A percentile compares a stretch with the other conserved stretches of the same genome.
Evolutionary conservation across 2,329 filamentous ascomycete species (phyloP).

Genomic region (Pseudogymnoascus sp.): DNA sequence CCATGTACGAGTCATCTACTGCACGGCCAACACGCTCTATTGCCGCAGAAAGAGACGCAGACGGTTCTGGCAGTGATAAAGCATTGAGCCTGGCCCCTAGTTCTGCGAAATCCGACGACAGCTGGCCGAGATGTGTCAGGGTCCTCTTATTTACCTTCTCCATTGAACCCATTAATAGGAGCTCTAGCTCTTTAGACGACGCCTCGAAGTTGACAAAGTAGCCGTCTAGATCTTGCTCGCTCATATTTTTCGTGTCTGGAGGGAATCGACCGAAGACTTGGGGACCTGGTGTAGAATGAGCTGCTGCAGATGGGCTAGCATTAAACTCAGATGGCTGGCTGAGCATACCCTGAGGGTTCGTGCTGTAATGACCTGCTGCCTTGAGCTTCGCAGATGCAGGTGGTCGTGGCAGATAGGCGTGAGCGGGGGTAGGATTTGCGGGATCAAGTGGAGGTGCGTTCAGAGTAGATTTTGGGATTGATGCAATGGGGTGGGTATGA

Average conservation of each 20-base stretch:
- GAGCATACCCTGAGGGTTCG: slow-evolving; percentile 42
- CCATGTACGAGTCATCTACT: slow-evolving; percentile 91
- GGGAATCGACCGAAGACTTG: slow-evolving; percentile 76
- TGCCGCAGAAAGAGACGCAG: slow-evolving; percentile 77
- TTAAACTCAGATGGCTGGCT: slow-evolving; percentile 45
- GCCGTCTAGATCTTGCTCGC: slow-evolving; percentile 85
- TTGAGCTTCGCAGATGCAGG: slow-evolving; percentile 80
- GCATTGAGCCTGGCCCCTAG: slow-evolving; percentile 94
- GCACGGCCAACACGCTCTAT: slow-evolving; percentile 94
- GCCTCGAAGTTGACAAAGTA: slow-evolving; percentile 93
- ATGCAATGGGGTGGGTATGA: slow-evolving; percentile 80
- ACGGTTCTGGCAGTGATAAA: slow-evolving; percentile 90
- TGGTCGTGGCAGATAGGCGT: slow-evolving; percentile 81
- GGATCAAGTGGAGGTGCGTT: slow-evolving; percentile 93
- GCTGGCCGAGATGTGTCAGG: slow-evolving; percentile 71
- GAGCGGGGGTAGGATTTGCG: slow-evolving; percentile 82
- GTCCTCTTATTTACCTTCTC: slow-evolving; percentile 93
- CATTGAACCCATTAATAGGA: slow-evolving; percentile 82
- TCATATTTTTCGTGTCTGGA: slow-evolving; percentile 64
- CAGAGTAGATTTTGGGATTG: slow-evolving; percentile 86
- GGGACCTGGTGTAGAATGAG: slow-evolving; percentile 47
- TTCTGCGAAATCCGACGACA: slow-evolving; percentile 84
- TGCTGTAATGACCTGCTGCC: slow-evolving; percentile 33
- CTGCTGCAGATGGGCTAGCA: slow-evolving; percentile 42
- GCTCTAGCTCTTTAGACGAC: slow-evolving; percentile 84